Evolutionary conservation across 1,139 yeast species (phyloP).

Genomic region (Fermentozyma sake): DNA sequence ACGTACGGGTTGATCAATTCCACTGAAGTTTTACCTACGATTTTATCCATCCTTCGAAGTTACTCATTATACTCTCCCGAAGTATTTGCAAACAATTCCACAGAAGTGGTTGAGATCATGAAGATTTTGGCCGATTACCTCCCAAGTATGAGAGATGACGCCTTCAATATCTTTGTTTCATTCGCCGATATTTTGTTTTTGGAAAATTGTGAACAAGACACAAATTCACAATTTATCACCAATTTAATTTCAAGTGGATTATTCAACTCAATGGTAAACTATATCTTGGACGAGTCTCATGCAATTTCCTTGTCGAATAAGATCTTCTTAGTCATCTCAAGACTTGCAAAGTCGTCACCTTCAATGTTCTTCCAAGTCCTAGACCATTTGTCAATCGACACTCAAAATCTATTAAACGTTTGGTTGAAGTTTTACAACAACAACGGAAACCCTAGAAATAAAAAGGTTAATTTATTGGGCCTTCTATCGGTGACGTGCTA

Average conservation of each 20-base stretch:
- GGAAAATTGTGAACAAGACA: constrained; percentile 13
- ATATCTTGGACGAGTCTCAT: constrained; percentile 46
- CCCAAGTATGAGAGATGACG: constrained; percentile 64
- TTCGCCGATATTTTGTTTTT: constrained; percentile 54
- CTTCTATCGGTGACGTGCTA: constrained; percentile 38
- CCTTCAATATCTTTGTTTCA: constrained; percentile 54
- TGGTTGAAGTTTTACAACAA: constrained; percentile 41
- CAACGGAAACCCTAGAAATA: constrained; percentile 65
- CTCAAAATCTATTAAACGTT: constrained; percentile 19
- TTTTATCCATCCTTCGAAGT: constrained; percentile 66
- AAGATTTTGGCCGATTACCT: constrained; percentile 53
- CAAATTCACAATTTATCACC: constrained; percentile 23
- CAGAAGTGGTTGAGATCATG: constrained; percentile 33
- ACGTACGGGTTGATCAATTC: constrained; percentile 52
- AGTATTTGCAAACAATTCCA: constrained; percentile 28
- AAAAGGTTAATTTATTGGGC: constrained; percentile 61
- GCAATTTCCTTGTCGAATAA: constrained; percentile 48
- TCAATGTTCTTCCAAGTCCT: constrained; percentile 36
- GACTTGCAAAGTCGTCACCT: constrained; percentile 48
- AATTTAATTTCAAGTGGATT: constrained; percentile 44
- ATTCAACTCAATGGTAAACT: constrained; percentile 41
- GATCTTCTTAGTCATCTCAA: constrained; percentile 48
- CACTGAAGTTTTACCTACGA: constrained; percentile 72
- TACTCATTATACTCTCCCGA: constrained; percentile 59
- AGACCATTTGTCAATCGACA: constrained; percentile 26